Conservation (phyloP, 257 asterid species). For the Solanum corneliomulleri region DNA sequence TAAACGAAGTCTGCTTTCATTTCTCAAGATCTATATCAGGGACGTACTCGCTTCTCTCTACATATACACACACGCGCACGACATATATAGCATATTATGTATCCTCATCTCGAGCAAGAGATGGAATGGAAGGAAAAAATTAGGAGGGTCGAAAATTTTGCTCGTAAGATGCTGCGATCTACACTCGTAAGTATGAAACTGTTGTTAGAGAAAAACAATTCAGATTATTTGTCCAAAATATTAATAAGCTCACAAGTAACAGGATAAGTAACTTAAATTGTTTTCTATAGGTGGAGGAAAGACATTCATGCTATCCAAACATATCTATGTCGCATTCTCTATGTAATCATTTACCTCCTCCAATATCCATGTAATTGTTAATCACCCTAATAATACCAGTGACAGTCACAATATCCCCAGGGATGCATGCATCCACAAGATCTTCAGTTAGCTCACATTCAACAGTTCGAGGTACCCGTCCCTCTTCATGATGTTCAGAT, state of each 20-base stretch:
- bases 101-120: not conserved
- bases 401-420: slow-evolving; percentile 91
- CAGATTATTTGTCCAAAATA: not conserved
- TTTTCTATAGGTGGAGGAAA: not conserved
- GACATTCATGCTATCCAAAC: not conserved
- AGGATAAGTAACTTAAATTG: not conserved
- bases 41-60: not conserved
- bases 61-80: not conserved
- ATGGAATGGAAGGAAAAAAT: not conserved
- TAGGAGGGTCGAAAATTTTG: not conserved
- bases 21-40: not conserved
- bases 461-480: slow-evolving; percentile 91
- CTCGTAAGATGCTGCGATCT: not conserved
- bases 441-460: slow-evolving; percentile 93
- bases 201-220: not conserved
- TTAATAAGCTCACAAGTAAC: not conserved
- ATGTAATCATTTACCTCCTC: slow-evolving; percentile 63
- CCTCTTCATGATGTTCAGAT: slow-evolving; percentile 93
- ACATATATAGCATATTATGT: not conserved
- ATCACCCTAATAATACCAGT: slow-evolving; percentile 85
- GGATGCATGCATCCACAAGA: slow-evolving; percentile 95
- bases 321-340: not conserved
- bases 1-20: not conserved
- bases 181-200: not conserved
- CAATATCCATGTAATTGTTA: slow-evolving; percentile 95